Evolutionary conservation across 2,329 filamentous ascomycete genomes (phyloP), one percentile per base, ranked within the genome.

Genomic region (Fusarium transvaalense): DNA sequence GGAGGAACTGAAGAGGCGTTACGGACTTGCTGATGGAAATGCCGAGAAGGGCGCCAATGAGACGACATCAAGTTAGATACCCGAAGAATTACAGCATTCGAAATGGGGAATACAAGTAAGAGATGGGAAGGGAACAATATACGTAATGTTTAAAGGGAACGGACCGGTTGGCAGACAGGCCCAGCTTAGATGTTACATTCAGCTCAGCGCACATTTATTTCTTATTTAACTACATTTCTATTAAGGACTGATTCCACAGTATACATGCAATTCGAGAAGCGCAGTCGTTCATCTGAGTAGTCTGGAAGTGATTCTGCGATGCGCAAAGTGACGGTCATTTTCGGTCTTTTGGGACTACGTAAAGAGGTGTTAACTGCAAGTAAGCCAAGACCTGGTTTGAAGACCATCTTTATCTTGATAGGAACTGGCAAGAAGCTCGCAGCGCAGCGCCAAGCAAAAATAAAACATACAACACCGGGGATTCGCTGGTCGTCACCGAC

Each of bases 1-100:
- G 5, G 79, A 85, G 31, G 76, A 83, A 29, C 75, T 93, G 56
- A 86, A 85, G 70, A 78, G 75, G 46, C 78, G 84, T 12, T 75
- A 76, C 34, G 75, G 73, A 29, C 56, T 78, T 31, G 58, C 62
- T 13, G 59, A 71, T 21, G 34, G 35, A 6, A 58, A 45, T 13
- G 19, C 52, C 12, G 66, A 55, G 14, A 66, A 59, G 23, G 57
- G 61, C 14, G 65, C 64, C 15, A 73, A 62, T 48, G 70, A 69
- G 52, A 73, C 70, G 32, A 52, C 43, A 31, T 64, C 45, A 35
- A 58, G 42, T 38, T 71, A 70, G 64, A 71, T 72, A 72, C 67
- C 69, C 64, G 39, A 39, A 42, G 45, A 52, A 43, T 46, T 53
- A 14, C 19, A 48, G 42, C 23, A 32, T 39, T 52, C 34, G 15